A percentile compares a stretch with the other conserved stretches of the same genome.
Evolutionary conservation across 768 basidiomycete species (phyloP).

Genomic region (Termitomyces sp.): DNA sequence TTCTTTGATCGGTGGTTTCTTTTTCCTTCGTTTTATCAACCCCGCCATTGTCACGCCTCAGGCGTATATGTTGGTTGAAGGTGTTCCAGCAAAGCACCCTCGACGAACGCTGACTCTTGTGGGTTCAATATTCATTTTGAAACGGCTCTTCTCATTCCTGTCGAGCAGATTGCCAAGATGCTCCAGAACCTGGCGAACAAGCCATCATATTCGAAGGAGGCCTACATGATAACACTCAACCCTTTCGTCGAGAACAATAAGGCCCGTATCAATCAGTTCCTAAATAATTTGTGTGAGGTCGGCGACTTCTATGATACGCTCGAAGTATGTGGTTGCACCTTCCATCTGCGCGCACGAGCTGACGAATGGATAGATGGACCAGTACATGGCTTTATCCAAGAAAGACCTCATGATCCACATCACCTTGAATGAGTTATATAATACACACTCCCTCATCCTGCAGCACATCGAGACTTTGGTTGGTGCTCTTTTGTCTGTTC

Average conservation of each 20-base stretch:
- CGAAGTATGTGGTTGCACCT: conserved; percentile 56
- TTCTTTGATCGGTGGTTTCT: conserved; percentile 98
- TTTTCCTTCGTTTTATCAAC: conserved; percentile 99
- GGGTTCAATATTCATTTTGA: conserved; percentile 17
- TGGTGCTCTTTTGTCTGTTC: conserved; percentile 26
- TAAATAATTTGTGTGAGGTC: conserved; percentile 96
- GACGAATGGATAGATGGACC: conserved; percentile 78
- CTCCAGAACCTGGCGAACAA: conserved; percentile 99
- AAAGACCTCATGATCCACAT: conserved; percentile 98
- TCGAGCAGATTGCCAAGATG: conserved; percentile 93
- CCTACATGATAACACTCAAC: conserved; percentile 97
- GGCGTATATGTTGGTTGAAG: conserved; percentile 99
- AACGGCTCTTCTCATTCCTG: conserved; percentile 5
- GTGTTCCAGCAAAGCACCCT: conserved; percentile 96
- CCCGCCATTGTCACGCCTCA: conserved; percentile 99
- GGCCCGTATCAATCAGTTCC: conserved; percentile 93
- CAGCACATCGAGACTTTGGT: conserved; percentile 96
- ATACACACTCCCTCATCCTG: conserved; percentile 92
- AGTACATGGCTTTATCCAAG: conserved; percentile 99
- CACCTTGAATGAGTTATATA: conserved; percentile 97
- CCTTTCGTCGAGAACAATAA: conserved; percentile 99
- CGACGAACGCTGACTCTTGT: conserved; percentile 90
- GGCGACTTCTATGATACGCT: conserved; percentile 99
- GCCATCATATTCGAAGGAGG: conserved; percentile 96
- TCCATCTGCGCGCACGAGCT: background rate